Percentiles rank a stretch among this genome's conserved stretches.
phyloP scores from a whole-genome alignment of 345 rosid species.

The Balakata baccata region DNA sequence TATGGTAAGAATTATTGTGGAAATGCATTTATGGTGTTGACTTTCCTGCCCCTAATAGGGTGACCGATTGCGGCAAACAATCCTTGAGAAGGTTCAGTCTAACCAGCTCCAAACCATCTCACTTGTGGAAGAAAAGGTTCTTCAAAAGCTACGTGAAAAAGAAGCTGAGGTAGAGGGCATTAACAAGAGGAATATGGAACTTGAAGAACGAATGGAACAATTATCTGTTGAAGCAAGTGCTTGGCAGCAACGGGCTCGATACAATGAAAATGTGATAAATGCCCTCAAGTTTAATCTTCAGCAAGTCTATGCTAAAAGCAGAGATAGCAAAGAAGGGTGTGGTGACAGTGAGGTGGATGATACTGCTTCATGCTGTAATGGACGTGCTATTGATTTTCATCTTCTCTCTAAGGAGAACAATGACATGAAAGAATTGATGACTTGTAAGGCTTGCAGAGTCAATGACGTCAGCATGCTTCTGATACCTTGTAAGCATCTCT shows the following conservation, averaged over 20 bases:
- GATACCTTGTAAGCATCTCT: constrained; percentile 93
- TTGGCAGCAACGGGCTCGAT: constrained; percentile 76
- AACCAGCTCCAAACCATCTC: constrained; percentile 57
- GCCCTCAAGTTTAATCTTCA: constrained; percentile 69
- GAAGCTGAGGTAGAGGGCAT: constrained; percentile 67
- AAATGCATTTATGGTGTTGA: neutral
- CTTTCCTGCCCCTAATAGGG: constrained; percentile 38
- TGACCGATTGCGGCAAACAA: constrained; percentile 51
- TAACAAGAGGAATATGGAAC: constrained; percentile 68
- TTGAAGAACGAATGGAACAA: constrained; percentile 69
- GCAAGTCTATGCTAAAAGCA: constrained; percentile 57
- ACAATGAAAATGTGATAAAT: constrained; percentile 63
- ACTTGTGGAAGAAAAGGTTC: constrained; percentile 51
- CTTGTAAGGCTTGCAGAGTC: constrained; percentile 73
- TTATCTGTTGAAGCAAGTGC: constrained; percentile 62
- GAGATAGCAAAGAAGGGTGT: constrained; percentile 75
- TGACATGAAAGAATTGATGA: constrained; percentile 44
- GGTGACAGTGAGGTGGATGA: constrained; percentile 92
- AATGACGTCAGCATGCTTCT: constrained; percentile 75
- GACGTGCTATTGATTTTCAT: constrained; percentile 45
- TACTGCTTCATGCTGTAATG: constrained; percentile 81
- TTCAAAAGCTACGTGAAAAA: constrained; percentile 62
- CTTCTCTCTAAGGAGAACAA: constrained; percentile 41
- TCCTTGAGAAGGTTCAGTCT: constrained; percentile 59
- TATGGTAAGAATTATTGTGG: neutral